Conservation (phyloP, 768 basidiomycete species). For the Trametes elegans region DNA sequence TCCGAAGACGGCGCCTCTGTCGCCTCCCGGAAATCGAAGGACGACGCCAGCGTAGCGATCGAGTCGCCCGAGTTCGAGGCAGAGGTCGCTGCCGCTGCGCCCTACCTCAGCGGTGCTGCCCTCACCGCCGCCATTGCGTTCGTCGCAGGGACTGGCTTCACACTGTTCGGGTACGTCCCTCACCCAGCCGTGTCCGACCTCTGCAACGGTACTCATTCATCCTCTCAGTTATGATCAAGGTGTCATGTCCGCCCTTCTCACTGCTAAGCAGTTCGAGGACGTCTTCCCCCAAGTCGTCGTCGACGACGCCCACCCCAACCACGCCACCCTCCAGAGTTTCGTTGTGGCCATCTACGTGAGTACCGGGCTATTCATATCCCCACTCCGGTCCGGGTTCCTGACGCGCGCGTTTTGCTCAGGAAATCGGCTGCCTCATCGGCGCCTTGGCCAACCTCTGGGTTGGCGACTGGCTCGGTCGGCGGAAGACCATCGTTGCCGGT, state of each 20-base stretch:
- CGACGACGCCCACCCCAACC: constrained; percentile 37
- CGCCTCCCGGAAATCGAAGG: constrained; percentile 1
- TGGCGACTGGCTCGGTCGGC: constrained; percentile 57
- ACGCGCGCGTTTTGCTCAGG: constrained; percentile 39
- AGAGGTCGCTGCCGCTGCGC: constrained; percentile 34
- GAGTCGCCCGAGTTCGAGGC: constrained; percentile 30
- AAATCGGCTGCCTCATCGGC: constrained; percentile 63
- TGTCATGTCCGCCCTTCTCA: constrained; percentile 66
- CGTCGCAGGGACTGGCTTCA: constrained; percentile 59
- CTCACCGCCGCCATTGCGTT: constrained; percentile 52
- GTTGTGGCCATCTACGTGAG: constrained; percentile 57
- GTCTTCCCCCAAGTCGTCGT: constrained; percentile 55
- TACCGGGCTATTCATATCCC: background rate
- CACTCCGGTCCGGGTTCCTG: background rate
- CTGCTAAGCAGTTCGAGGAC: constrained; percentile 56
- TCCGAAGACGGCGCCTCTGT: constrained; percentile 6
- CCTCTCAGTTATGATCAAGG: constrained; percentile 62
- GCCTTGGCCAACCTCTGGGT: constrained; percentile 62
- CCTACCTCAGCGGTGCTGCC: constrained; percentile 39
- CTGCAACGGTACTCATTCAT: background rate
- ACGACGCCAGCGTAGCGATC: background rate
- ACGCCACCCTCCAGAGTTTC: constrained; percentile 59
- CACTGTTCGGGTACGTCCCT: constrained; percentile 51
- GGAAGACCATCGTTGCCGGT: constrained; percentile 56
- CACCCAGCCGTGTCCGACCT: background rate